These are phyloP conservation scores for Xylaria palmicola DNA, from an alignment of 495 filamentous ascomycete genomes.

Conservation along the genomic window DNA sequence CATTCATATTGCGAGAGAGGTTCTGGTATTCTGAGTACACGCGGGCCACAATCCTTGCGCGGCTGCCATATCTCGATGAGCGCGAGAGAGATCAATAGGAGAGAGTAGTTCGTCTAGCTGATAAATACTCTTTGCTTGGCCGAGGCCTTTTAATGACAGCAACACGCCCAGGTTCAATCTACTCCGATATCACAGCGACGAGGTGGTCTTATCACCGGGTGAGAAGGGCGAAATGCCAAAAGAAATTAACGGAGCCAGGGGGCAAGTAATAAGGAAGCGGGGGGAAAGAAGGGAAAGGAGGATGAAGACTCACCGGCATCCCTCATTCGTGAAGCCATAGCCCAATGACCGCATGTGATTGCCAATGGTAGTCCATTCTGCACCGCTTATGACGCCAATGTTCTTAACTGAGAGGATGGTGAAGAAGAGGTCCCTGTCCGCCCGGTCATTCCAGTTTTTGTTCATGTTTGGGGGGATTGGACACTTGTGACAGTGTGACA, in stretches of 20 bases:
- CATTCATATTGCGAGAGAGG: background rate
- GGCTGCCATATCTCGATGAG: background rate
- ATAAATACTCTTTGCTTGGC: background rate
- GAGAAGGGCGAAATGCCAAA: constrained; percentile 8
- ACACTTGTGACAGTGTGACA: background rate
- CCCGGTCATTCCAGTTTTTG: constrained; percentile 55
- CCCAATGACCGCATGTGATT: constrained; percentile 50
- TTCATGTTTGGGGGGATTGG: constrained; percentile 38
- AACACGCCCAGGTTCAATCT: no score
- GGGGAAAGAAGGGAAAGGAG: background rate
- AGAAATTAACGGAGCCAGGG: no score
- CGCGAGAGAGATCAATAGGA: background rate
- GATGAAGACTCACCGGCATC: constrained; percentile 55
- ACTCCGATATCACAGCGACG: background rate
- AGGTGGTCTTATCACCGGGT: constrained; percentile 1
- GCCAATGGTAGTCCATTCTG: constrained; percentile 53
- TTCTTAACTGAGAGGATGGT: constrained; percentile 55
- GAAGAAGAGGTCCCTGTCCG: constrained; percentile 55
- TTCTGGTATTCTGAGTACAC: no score
- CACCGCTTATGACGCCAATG: constrained; percentile 53
- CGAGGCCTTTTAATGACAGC: background rate
- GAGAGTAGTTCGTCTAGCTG: background rate
- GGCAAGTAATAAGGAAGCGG: background rate
- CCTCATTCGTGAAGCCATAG: constrained; percentile 55
- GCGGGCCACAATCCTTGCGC: background rate